Conservation (phyloP, 306 rosid species). For the Medicago ruthenica region DNA sequence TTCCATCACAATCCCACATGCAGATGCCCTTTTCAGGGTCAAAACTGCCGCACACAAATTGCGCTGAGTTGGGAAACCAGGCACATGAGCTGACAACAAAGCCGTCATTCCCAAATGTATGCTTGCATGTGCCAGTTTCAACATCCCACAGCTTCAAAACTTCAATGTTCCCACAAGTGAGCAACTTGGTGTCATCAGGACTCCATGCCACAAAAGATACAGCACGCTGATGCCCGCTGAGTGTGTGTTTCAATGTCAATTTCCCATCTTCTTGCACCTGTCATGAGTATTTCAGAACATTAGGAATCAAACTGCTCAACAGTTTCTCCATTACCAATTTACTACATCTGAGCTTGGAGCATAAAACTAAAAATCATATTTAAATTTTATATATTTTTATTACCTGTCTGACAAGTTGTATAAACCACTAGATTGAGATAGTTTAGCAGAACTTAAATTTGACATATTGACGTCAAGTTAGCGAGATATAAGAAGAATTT, state of each 20-base stretch:
- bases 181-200: slow-evolving; percentile 88
- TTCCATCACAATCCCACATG: slow-evolving; percentile 93
- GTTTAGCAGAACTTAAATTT: slow-evolving; percentile 15
- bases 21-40: slow-evolving; percentile 84
- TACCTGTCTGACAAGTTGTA: slow-evolving; percentile 3
- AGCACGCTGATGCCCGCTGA: slow-evolving; percentile 69
- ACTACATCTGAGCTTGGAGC: slow-evolving; percentile 13
- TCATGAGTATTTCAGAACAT: slow-evolving; percentile 36
- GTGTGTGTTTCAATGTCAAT: slow-evolving; percentile 63
- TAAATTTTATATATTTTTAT: not conserved
- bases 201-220: slow-evolving; percentile 97
- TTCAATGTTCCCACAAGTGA: slow-evolving; percentile 88
- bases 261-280: slow-evolving; percentile 82
- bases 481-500: slow-evolving; percentile 11
- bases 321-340: not conserved
- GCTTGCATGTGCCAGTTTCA: slow-evolving; percentile 89
- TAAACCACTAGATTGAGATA: not conserved
- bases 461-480: slow-evolving; percentile 18
- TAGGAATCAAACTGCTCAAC: slow-evolving; percentile 35
- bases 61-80: slow-evolving; percentile 89
- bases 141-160: slow-evolving; percentile 94
- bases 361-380: slow-evolving; percentile 18
- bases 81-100: slow-evolving; percentile 95
- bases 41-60: slow-evolving; percentile 89
- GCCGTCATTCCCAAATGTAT: slow-evolving; percentile 79